A percentile compares a stretch with the other conserved stretches of the same genome.
Evolutionary conservation across 495 filamentous ascomycete species (phyloP).

Genomic region (Oidiodendron maius): DNA sequence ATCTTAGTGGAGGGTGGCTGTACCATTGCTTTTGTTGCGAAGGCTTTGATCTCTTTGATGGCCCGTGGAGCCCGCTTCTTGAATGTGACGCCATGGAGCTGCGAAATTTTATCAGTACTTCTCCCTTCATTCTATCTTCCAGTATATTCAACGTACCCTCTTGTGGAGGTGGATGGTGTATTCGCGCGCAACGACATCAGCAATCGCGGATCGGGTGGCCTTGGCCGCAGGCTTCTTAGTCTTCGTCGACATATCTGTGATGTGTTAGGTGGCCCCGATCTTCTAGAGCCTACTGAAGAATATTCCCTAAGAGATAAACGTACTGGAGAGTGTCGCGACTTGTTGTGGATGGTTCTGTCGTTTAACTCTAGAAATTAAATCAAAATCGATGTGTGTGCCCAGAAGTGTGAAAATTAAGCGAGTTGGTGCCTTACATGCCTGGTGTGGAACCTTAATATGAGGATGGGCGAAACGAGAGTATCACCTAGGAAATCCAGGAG

Average conservation of each 20-base stretch:
- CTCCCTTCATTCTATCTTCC: constrained; percentile 13
- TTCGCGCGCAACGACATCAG: constrained; percentile 97
- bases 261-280: constrained; percentile 6
- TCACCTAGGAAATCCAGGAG: not conserved
- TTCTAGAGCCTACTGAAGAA: too few relatives aligned
- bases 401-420: not conserved
- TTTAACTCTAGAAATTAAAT: constrained; percentile 6
- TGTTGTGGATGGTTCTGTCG: constrained; percentile 13
- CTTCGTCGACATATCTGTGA: constrained; percentile 67
- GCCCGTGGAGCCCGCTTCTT: constrained; percentile 98
- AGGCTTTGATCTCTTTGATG: constrained; percentile 98
- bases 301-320: not conserved
- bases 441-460: not conserved
- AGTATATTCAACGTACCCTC: constrained; percentile 69
- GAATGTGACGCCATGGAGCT: constrained; percentile 96
- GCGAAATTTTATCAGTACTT: constrained; percentile 24
- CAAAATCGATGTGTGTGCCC: not conserved
- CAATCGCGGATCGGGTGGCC: constrained; percentile 83
- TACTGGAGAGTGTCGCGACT: constrained; percentile 16
- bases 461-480: too few relatives aligned
- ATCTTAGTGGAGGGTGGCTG: constrained; percentile 25
- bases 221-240: constrained; percentile 63
- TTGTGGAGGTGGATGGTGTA: constrained; percentile 99
- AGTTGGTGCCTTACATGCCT: constrained; percentile 2
- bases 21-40: constrained; percentile 94